Evolutionary conservation across 306 rosid genomes (phyloP).

Genomic region (Malus fusca): DNA sequence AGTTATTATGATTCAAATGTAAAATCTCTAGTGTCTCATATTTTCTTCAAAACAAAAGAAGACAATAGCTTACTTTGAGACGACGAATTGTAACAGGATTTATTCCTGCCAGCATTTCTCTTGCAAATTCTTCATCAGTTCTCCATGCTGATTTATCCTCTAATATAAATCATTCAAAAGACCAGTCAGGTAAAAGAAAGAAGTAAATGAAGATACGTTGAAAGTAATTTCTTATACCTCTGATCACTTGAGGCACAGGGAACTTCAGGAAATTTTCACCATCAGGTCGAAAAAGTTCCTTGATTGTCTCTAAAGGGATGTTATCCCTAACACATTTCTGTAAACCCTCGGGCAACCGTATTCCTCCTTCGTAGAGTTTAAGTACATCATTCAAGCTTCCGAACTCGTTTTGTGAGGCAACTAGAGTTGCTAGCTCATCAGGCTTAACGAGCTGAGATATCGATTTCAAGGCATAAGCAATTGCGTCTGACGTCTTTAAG

Average conservation of each 20-base stretch:
- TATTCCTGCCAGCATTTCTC: conserved; percentile 57
- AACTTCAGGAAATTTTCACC: conserved; percentile 45
- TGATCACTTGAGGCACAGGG: conserved; percentile 69
- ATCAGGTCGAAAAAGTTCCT: conserved; percentile 53
- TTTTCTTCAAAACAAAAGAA: background rate
- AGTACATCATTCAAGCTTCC: conserved; percentile 55
- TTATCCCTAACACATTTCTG: conserved; percentile 29
- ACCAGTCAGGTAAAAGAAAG: background rate
- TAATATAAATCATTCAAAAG: conserved; percentile 5
- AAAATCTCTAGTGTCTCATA: background rate
- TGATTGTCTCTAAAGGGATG: conserved; percentile 46
- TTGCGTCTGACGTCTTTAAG: conserved; percentile 69
- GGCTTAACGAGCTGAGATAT: conserved; percentile 50
- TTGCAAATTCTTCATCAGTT: conserved; percentile 60
- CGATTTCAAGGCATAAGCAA: conserved; percentile 59
- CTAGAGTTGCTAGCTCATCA: conserved; percentile 39
- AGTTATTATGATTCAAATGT: background rate
- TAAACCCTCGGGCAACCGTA: conserved; percentile 40
- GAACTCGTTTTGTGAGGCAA: conserved; percentile 58
- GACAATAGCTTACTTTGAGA: conserved; percentile 43
- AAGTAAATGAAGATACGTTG: background rate
- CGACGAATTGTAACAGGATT: conserved; percentile 37
- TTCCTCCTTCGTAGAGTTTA: conserved; percentile 67
- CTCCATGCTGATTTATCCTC: conserved; percentile 44
- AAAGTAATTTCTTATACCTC: conserved; percentile 33